Base-by-base conservation (phyloP, 192 early-diverging fungal genomes). In the Backusella australiensis region DNA sequence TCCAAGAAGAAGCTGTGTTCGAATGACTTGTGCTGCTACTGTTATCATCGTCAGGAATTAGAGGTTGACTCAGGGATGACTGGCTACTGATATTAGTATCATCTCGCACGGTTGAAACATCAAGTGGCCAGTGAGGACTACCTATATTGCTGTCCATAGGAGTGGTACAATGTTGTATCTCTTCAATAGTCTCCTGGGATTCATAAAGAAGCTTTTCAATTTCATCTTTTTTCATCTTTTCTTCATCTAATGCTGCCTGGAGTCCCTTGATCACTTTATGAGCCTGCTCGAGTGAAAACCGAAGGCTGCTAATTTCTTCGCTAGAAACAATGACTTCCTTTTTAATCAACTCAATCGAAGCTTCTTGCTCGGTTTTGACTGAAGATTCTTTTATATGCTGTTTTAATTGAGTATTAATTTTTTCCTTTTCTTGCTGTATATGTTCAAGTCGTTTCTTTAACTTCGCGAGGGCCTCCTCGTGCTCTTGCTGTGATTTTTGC, bases 371-470 rank as follows among this genome's bases (percentile, higher is more conserved):
- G 1, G 12, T 66, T 15, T 19, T 63, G 5, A 42, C 14, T 83
- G 87, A 36, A 85, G 88, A 5, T 89, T 87, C 81, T 88, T 79
- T 21, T 73, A 74, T 3, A 72, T 35, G 70, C 89, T 88, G n/a
- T 90, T 90, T 46, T 90, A 87, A 67, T 93, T 92, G 44, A 86
- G 85, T n/a, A 86, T 83, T 23, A 79, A 80, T 49, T 89, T 89
- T 12, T 83, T 75, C 44, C 81, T 79, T 44, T 83, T 81, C 11
- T 90, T 70, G 12, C 82, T 80, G 77, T 6, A 87, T 68, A 59
- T 83, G 84, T 32, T 86, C 86, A 70, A 90, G 84, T 63, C 80
- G 85, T 71, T 77, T 81, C 68, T 89, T 88, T 34, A 93, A 84
- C 6, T 84, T 76, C 2, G 44, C 17, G 11, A 71, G 26, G 15